A percentile compares a stretch with the other conserved stretches of the same genome.
Evolutionary conservation across 2,329 filamentous ascomycete genomes (phyloP).

Genomic region (Fusarium beomiforme): DNA sequence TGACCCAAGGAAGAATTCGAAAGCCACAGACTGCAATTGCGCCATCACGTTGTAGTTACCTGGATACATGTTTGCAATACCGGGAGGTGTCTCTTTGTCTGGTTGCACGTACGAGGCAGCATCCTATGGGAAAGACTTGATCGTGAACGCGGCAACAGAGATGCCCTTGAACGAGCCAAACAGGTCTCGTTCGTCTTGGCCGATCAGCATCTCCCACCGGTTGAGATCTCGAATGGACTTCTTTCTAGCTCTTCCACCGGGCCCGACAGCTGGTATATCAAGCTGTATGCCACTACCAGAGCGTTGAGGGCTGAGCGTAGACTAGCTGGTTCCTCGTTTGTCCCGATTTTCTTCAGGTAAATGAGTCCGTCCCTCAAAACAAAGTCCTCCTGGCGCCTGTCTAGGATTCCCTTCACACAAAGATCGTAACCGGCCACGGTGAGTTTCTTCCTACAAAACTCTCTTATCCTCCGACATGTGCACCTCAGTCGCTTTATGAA

Average conservation of each 20-base stretch:
- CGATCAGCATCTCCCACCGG: neutral
- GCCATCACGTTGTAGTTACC: neutral
- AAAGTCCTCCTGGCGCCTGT: neutral
- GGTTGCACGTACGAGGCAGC: neutral
- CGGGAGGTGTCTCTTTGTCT: neutral
- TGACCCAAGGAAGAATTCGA: neutral
- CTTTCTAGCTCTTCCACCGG: neutral
- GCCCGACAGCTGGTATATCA: neutral
- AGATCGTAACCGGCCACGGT: neutral
- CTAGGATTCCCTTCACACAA: neutral
- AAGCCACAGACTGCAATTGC: neutral
- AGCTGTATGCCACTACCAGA: neutral
- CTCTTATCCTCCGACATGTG: slow-evolving; percentile 10
- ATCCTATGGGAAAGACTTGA: neutral
- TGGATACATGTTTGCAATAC: neutral
- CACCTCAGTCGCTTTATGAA: slow-evolving; percentile 18
- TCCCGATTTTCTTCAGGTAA: neutral
- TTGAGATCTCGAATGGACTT: neutral
- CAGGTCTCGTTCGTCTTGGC: neutral
- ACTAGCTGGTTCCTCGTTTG: neutral
- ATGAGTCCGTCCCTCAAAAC: slow-evolving; percentile 26
- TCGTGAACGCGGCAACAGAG: neutral
- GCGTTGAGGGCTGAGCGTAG: neutral
- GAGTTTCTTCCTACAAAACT: neutral
- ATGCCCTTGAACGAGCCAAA: neutral